Percentiles rank a stretch among this genome's conserved stretches.
These are phyloP conservation scores for Stentor coeruleus DNA, from an alignment of 73 alveolate species.

Conservation along the genomic window DNA sequence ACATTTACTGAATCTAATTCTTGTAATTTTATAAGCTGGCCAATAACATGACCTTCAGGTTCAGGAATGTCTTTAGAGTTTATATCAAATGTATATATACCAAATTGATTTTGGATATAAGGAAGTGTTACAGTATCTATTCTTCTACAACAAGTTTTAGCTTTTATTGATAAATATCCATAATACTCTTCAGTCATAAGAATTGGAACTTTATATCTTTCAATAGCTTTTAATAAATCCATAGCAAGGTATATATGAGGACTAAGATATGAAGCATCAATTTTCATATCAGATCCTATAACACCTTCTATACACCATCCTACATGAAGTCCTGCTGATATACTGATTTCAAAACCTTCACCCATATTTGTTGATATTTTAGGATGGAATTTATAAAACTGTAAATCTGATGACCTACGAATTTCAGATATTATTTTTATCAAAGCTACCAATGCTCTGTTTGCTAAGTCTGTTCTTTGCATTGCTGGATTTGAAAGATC, in stretches of 20 bases:
- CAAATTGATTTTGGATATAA: conserved; percentile 45
- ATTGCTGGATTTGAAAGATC: background rate
- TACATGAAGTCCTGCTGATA: conserved; percentile 82
- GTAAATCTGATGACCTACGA: conserved; percentile 52
- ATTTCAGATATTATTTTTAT: conserved; percentile 62
- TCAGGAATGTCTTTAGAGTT: conserved; percentile 30
- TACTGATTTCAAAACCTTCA: conserved; percentile 41
- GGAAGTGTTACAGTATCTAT: conserved; percentile 58
- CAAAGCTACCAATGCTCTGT: conserved; percentile 56
- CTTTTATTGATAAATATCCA: conserved; percentile 54
- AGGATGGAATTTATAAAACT: conserved; percentile 47
- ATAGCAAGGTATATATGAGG: conserved; percentile 73
- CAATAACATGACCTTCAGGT: conserved; percentile 65
- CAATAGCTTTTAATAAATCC: conserved; percentile 64
- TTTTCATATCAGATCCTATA: conserved; percentile 84
- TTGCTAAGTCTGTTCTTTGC: conserved; percentile 64
- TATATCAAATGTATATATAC: conserved; percentile 59
- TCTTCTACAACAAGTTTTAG: conserved; percentile 59
- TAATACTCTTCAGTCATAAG: conserved; percentile 58
- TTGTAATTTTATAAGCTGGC: conserved; percentile 51
- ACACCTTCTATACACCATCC: conserved; percentile 96
- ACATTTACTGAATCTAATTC: conserved; percentile 56
- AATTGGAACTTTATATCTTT: conserved; percentile 46
- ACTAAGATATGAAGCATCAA: conserved; percentile 87
- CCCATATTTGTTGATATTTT: conserved; percentile 35